These are phyloP conservation scores for Tilletia setariae DNA, from an alignment of 1,284 basidiomycete species.

Conservation along the genomic window DNA sequence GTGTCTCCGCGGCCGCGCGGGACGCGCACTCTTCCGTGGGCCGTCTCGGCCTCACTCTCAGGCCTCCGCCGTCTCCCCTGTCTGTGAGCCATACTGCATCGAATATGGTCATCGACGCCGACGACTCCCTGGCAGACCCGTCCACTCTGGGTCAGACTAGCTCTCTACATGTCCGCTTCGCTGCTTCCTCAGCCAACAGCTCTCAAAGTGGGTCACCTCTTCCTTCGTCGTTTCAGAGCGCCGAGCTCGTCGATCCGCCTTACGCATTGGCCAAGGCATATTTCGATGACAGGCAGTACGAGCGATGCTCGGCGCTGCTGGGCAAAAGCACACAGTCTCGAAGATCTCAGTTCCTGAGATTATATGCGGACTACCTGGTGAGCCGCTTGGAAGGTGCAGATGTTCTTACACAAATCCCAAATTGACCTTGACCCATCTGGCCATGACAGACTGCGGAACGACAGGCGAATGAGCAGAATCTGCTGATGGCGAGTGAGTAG, in stretches of 20 bases:
- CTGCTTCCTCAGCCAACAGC: conserved; percentile 19
- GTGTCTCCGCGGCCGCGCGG: neutral
- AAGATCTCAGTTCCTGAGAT: conserved; percentile 71
- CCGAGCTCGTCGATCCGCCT: conserved; percentile 53
- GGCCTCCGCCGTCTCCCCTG: conserved; percentile 8
- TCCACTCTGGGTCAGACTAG: conserved; percentile 23
- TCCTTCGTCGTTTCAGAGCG: conserved; percentile 1
- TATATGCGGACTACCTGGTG: conserved; percentile 82
- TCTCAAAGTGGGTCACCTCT: neutral
- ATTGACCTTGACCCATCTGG: too few species aligned
- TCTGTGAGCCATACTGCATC: conserved; percentile 28
- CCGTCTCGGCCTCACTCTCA: conserved; percentile 23
- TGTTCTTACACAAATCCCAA: too few species aligned
- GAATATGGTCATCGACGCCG: conserved; percentile 23
- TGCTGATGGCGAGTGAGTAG: conserved; percentile 28
- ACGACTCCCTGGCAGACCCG: conserved; percentile 30
- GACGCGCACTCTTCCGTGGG: conserved; percentile 12
- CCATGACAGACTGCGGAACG: conserved; percentile 32
- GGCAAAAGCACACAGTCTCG: conserved; percentile 23
- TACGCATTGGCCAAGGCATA: conserved; percentile 72
- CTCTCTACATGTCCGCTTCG: conserved; percentile 25
- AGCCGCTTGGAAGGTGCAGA: conserved; percentile 22
- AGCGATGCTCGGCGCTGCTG: conserved; percentile 64
- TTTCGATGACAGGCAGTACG: conserved; percentile 75
- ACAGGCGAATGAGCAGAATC: conserved; percentile 39